phyloP scores from a whole-genome alignment of 2,329 filamentous ascomycete species.

The Thielaviopsis ethacetica region DNA sequence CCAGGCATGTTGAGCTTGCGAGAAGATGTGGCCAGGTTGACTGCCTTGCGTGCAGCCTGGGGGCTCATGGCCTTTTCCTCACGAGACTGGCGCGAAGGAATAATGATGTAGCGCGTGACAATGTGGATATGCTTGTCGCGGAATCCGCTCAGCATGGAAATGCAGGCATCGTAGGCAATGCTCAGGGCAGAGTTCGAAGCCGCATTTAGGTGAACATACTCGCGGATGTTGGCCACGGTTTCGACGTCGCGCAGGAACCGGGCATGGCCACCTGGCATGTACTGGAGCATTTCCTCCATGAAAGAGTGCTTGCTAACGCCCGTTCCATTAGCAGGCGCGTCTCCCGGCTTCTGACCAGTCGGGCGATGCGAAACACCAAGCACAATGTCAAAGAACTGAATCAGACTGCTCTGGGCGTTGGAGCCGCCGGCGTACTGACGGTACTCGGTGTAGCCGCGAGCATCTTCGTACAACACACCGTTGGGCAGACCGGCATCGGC shows the following conservation, averaged over 20 bases:
- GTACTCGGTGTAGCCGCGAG: conserved; percentile 49
- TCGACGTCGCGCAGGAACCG: conserved; percentile 73
- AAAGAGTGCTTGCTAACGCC: conserved; percentile 61
- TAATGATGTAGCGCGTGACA: conserved; percentile 87
- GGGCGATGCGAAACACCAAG: conserved; percentile 81
- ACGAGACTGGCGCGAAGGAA: conserved; percentile 63
- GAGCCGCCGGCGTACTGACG: conserved; percentile 84
- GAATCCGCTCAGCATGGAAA: conserved; percentile 52
- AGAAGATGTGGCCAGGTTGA: conserved; percentile 49
- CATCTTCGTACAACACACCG: conserved; percentile 78
- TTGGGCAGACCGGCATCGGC: conserved; percentile 75
- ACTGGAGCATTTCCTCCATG: conserved; percentile 88
- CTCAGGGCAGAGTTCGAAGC: conserved; percentile 47
- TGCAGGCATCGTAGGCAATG: conserved; percentile 77
- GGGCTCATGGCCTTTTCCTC: conserved; percentile 44
- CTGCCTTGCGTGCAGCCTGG: conserved; percentile 28
- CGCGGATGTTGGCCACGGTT: conserved; percentile 69
- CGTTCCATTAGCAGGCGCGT: conserved; percentile 18
- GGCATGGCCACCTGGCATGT: conserved; percentile 90
- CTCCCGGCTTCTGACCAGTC: conserved; percentile 47
- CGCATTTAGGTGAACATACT: conserved; percentile 51
- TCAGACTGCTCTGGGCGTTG: conserved; percentile 90
- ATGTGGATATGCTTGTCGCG: conserved; percentile 94
- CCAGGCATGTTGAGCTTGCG: conserved; percentile 21
- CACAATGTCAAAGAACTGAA: conserved; percentile 92